Conservation (phyloP, 352 stramenopile genomes). For the Blastocystis hominis region DNA sequence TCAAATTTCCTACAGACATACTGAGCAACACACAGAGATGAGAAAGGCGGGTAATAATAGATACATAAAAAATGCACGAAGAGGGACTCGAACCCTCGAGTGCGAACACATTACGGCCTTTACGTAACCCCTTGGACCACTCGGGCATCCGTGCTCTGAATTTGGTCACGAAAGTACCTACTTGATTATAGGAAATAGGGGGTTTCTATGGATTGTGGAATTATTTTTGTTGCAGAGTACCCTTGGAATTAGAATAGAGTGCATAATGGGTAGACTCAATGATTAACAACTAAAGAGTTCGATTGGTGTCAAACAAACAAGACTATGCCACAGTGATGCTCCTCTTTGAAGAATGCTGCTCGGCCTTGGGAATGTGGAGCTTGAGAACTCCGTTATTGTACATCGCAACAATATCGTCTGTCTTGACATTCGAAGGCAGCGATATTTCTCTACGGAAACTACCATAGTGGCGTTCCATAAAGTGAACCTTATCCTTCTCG, state of each 20-base stretch:
- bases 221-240: too few species aligned
- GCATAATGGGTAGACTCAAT: background rate
- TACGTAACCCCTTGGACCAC: background rate
- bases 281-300: background rate
- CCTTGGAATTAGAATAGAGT: too few species aligned
- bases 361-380: constrained; percentile 19
- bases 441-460: constrained; percentile 38
- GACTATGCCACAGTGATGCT: background rate
- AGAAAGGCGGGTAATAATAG: background rate
- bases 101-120: background rate
- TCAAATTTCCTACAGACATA: background rate
- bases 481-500: constrained; percentile 35
- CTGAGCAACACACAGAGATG: background rate
- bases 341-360: background rate
- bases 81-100: background rate
- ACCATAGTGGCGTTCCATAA: constrained; percentile 37
- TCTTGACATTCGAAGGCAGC: constrained; percentile 2
- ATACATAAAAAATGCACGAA: background rate
- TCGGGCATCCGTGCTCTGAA: background rate
- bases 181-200: too few species aligned
- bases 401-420: constrained; percentile 2
- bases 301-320: background rate
- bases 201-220: too few species aligned
- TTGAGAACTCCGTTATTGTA: constrained; percentile 46
- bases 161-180: too few species aligned